phyloP scores from a whole-genome alignment of 371 early-diverging fungal species.

The Batrachochytrium dendrobatidis region DNA sequence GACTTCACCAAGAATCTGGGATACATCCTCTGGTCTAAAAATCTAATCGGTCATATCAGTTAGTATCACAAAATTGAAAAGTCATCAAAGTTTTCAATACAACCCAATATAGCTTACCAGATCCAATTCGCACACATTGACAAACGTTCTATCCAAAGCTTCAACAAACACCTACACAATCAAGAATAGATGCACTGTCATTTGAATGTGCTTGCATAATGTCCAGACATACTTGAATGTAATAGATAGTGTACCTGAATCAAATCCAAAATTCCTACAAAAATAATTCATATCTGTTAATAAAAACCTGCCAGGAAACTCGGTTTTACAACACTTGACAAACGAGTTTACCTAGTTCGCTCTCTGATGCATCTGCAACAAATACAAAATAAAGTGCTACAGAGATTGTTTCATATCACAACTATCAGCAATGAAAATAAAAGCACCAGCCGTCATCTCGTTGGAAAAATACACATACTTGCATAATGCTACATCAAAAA shows the following conservation, averaged over 20 bases:
- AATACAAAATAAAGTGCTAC: slow-evolving; percentile 95
- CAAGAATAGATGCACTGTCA: background rate
- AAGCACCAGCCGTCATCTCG: background rate
- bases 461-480: slow-evolving; percentile 20
- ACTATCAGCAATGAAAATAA: too few species aligned
- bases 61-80: background rate
- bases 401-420: too few species aligned
- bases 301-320: too few species aligned
- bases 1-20: slow-evolving; percentile 35
- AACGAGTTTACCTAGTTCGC: slow-evolving; percentile 80
- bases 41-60: slow-evolving; percentile 13
- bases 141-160: slow-evolving; percentile 82
- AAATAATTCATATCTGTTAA: too few species aligned
- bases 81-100: background rate
- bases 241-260: slow-evolving; percentile 60
- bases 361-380: slow-evolving; percentile 90
- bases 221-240: slow-evolving; percentile 7
- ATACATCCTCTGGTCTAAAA: slow-evolving; percentile 42
- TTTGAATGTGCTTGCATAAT: background rate
- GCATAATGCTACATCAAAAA: slow-evolving; percentile 34
- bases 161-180: slow-evolving; percentile 93
- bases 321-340: too few species aligned
- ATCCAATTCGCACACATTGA: slow-evolving; percentile 95
- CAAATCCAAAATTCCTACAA: slow-evolving; percentile 67
- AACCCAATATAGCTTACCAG: slow-evolving; percentile 27